Evolutionary conservation across 2,329 filamentous ascomycete genomes (phyloP).

Genomic region (Fusarium mangiferae): DNA sequence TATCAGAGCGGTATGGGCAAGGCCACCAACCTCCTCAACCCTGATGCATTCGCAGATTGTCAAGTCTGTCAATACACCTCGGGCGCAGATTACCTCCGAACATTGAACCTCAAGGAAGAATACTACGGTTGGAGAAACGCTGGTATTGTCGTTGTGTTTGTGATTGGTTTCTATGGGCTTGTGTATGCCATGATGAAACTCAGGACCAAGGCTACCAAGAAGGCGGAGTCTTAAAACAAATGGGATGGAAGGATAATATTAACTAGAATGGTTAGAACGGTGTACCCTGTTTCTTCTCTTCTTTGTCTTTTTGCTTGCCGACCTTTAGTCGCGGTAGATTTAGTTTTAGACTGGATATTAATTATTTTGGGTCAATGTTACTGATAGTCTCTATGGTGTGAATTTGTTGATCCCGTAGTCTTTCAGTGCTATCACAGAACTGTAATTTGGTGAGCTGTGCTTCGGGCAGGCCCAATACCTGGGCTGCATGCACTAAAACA

Average conservation of each 20-base stretch:
- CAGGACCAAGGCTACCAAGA: slow-evolving; percentile 59
- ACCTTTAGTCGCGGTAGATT: background rate
- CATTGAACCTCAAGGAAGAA: slow-evolving; percentile 68
- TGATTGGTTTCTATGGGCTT: slow-evolving; percentile 61
- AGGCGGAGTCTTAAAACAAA: slow-evolving; percentile 47
- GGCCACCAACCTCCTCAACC: slow-evolving; percentile 66
- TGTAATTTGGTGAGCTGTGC: background rate
- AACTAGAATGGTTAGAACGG: background rate
- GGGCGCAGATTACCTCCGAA: slow-evolving; percentile 68
- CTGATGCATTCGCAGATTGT: slow-evolving; percentile 64
- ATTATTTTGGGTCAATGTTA: background rate
- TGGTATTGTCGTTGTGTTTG: slow-evolving; percentile 67
- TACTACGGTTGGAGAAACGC: slow-evolving; percentile 75
- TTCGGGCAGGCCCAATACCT: too few relatives aligned
- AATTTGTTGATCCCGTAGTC: background rate
- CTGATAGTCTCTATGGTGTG: background rate
- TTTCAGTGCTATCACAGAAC: background rate
- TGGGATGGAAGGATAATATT: background rate
- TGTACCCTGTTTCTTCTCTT: background rate
- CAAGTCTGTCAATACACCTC: slow-evolving; percentile 68
- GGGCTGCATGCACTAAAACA: rapidly evolving
- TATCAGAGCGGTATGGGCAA: slow-evolving; percentile 55
- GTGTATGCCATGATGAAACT: slow-evolving; percentile 60
- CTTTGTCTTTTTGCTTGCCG: background rate
- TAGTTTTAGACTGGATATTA: background rate